Evolutionary conservation across 768 basidiomycete species (phyloP).

Genomic region (Austroboletus festivus): DNA sequence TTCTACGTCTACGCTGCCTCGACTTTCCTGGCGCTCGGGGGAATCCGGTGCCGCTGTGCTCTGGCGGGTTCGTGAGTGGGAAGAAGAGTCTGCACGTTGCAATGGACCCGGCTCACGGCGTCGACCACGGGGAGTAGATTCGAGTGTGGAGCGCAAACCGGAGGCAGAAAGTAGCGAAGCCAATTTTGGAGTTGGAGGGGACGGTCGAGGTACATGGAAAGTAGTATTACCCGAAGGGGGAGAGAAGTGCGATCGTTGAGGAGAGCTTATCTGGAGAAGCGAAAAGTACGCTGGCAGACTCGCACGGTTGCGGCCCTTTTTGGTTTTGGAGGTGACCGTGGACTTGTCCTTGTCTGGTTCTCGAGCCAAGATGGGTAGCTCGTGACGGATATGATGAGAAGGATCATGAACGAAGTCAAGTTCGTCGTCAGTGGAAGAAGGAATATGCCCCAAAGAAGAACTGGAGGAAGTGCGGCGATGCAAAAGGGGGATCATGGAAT

Average conservation of each 20-base stretch:
- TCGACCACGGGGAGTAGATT: slow-evolving; percentile 53
- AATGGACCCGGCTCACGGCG: slow-evolving; percentile 39
- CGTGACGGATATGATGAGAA: slow-evolving; percentile 23
- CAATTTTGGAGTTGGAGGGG: slow-evolving; percentile 61
- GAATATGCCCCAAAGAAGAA: slow-evolving; percentile 30
- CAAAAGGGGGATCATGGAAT: slow-evolving; percentile 54
- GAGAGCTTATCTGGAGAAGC: slow-evolving; percentile 54
- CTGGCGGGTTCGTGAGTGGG: slow-evolving; percentile 37
- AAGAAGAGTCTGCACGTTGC: slow-evolving; percentile 35
- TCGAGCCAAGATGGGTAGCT: slow-evolving; percentile 31
- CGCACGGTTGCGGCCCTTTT: slow-evolving; percentile 61
- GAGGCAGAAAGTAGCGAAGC: slow-evolving; percentile 32
- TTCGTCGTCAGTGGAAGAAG: slow-evolving; percentile 43
- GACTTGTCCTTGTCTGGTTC: slow-evolving; percentile 25
- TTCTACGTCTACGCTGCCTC: slow-evolving; percentile 42
- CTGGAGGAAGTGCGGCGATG: slow-evolving; percentile 50
- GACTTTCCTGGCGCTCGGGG: slow-evolving; percentile 22
- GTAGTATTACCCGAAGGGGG: slow-evolving; percentile 48
- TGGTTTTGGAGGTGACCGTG: slow-evolving; percentile 39
- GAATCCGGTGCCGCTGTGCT: slow-evolving; percentile 7
- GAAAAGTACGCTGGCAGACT: slow-evolving; percentile 77
- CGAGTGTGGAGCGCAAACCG: slow-evolving; percentile 36
- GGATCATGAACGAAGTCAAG: slow-evolving; percentile 39
- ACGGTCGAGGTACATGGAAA: slow-evolving; percentile 38
- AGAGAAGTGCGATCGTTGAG: slow-evolving; percentile 34